Conservation (phyloP, 2,329 filamentous ascomycete species). For the Claviceps quebecensis region DNA sequence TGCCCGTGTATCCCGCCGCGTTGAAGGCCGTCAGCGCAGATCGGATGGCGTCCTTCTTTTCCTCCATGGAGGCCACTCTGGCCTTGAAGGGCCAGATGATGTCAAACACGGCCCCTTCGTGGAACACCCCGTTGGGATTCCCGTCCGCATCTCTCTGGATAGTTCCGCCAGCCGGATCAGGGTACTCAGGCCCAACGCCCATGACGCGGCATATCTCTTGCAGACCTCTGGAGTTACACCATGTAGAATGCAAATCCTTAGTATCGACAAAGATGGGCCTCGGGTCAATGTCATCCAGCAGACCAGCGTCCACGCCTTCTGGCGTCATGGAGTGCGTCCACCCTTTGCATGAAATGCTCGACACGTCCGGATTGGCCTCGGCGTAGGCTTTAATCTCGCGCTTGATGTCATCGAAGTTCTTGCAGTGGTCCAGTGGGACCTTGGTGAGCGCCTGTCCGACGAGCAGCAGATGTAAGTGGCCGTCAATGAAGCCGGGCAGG, state of each 20-base stretch:
- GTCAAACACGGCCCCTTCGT: conserved; percentile 36
- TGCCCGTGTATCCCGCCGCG: conserved; percentile 37
- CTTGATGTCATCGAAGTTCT: conserved; percentile 34
- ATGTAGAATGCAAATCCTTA: conserved; percentile 42
- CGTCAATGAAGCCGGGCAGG: conserved; percentile 43
- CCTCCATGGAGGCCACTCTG: conserved; percentile 29
- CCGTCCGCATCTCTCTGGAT: conserved; percentile 36
- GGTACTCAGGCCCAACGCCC: conserved; percentile 25
- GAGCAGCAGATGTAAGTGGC: conserved; percentile 41
- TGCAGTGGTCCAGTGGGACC: conserved; percentile 33
- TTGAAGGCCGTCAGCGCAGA: conserved; percentile 37
- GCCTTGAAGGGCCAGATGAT: conserved; percentile 43
- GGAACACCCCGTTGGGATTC: conserved; percentile 34
- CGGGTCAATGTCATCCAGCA: conserved; percentile 37
- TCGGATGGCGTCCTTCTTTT: conserved; percentile 32
- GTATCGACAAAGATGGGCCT: conserved; percentile 43
- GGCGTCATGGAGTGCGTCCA: conserved; percentile 41
- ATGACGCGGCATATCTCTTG: conserved; percentile 26
- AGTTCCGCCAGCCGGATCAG: conserved; percentile 35
- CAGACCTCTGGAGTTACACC: conserved; percentile 39
- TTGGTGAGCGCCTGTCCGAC: conserved; percentile 40
- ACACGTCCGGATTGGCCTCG: conserved; percentile 28
- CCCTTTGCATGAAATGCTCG: conserved; percentile 37
- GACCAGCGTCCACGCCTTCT: conserved; percentile 27
- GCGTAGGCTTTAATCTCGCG: conserved; percentile 31